Evolutionary conservation across 805 yeast genomes (phyloP).

Genomic region (Ogataea haglerorum): DNA sequence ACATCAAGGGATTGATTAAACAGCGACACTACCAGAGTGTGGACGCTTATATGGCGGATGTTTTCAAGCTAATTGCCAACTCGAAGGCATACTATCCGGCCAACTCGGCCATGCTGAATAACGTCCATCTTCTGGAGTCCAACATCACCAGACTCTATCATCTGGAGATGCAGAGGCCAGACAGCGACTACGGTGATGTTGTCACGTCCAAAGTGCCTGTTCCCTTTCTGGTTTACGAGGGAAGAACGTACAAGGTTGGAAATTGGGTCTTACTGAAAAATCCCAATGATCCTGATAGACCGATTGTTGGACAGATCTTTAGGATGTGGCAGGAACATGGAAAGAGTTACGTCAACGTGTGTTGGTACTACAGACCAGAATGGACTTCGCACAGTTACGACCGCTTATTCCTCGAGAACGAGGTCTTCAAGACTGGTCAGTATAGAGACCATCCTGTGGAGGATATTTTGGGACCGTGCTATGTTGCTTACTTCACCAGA

Average conservation of each 20-base stretch:
- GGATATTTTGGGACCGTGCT: constrained; percentile 90
- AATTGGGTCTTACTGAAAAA: constrained; percentile 91
- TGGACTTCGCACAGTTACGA: constrained; percentile 95
- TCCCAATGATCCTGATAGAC: constrained; percentile 83
- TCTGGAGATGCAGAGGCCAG: constrained; percentile 77
- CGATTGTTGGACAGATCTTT: constrained; percentile 91
- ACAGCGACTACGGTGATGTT: constrained; percentile 62
- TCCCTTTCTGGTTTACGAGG: constrained; percentile 78
- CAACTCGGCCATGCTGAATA: constrained; percentile 55
- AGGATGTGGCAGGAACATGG: constrained; percentile 90
- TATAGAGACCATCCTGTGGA: constrained; percentile 89
- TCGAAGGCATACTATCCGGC: constrained; percentile 63
- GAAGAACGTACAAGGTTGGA: constrained; percentile 77
- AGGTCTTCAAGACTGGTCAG: constrained; percentile 95
- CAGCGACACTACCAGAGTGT: constrained; percentile 77
- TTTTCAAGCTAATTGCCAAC: constrained; percentile 69
- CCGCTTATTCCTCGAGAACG: constrained; percentile 85
- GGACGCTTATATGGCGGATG: constrained; percentile 72
- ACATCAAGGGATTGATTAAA: constrained; percentile 78
- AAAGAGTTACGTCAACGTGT: constrained; percentile 83
- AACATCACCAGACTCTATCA: constrained; percentile 56
- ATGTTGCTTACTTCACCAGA: constrained; percentile 90
- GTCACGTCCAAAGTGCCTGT: constrained; percentile 54
- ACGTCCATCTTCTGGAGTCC: constrained; percentile 60
- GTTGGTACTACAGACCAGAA: constrained; percentile 98